A percentile compares a stretch with the other conserved stretches of the same genome.
phyloP scores from a whole-genome alignment of 2,329 filamentous ascomycete genomes.

The Botryotinia narcissicola region DNA sequence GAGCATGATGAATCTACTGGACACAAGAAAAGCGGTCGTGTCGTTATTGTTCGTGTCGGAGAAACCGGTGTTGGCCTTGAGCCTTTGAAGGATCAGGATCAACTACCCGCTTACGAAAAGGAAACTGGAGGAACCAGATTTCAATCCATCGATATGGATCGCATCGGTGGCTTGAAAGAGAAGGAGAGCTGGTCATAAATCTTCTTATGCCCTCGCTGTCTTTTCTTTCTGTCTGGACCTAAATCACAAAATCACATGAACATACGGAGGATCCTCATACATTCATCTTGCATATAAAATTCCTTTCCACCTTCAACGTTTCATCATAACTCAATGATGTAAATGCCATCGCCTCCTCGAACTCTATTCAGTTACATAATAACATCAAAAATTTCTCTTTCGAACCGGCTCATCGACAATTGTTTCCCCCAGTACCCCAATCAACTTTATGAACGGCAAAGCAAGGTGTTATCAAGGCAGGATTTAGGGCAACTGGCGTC shows the following conservation, averaged over 20 bases:
- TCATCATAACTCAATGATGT: constrained; percentile 16
- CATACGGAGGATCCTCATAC: constrained; percentile 19
- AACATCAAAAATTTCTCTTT: constrained; percentile 4
- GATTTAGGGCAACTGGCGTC: constrained; percentile 8
- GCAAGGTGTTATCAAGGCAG: constrained; percentile 11
- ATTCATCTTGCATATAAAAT: constrained; percentile 21
- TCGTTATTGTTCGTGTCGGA: constrained; percentile 87
- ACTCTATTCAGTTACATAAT: constrained; percentile 9
- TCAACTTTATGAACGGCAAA: constrained; percentile 13
- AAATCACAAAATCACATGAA: constrained; percentile 4
- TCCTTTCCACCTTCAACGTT: constrained; percentile 11
- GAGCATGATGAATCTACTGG: constrained; percentile 80
- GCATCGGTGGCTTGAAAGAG: constrained; percentile 92
- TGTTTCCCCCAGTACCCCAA: background rate
- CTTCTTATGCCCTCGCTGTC: background rate
- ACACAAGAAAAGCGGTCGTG: constrained; percentile 77
- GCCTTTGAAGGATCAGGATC: constrained; percentile 71
- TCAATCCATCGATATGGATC: constrained; percentile 90
- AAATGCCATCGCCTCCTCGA: constrained; percentile 15
- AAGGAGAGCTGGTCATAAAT: constrained; percentile 50
- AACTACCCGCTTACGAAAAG: constrained; percentile 86
- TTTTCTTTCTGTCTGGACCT: constrained; percentile 11
- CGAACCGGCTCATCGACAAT: background rate
- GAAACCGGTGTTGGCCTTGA: constrained; percentile 86
- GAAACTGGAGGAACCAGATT: constrained; percentile 70